Evolutionary conservation across 257 asterid species (phyloP), one percentile per base, ranked within the genome.

Genomic region (Ehretia macrophylla): DNA sequence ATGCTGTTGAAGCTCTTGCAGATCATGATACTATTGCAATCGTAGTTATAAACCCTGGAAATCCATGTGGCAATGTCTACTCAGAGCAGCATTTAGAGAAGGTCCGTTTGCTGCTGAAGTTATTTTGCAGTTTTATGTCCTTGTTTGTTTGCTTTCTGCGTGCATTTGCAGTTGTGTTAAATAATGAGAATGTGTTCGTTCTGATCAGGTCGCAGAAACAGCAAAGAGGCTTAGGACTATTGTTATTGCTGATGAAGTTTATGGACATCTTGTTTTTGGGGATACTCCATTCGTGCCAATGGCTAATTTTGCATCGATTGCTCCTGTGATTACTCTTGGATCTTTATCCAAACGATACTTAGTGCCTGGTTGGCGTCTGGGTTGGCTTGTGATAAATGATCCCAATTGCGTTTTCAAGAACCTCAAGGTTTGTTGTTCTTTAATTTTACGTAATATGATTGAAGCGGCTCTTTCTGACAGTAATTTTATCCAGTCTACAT

Each of bases 281-380:
- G 68, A 46, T 50, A 88, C 72, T 42, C 95, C 94, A 0, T 91
- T 88, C 63, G 90, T 91, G 38, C 77, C 98, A 0, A 87, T 91
- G 98, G 96, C 96, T 20, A 75, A 73, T 68, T 88, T 88, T 62
- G 95, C 94, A 58, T 69, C 83, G 0, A 13, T 82, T 50, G 81
- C 83, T 13, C 95, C 90, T 0, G 86, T 91, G 59, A 59, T 91
- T 20, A 91, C 95, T 32, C 84, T 91, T 8, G 98, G 98, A 0
- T 85, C 98, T 4, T 47, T 91, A 65, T 88, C 98, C 0, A 91
- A 91, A 75, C 79, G 98, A 78, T 91, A 95, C 95, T 55, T 91
- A 56, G 95, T 91, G 0, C 98, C 98, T 0, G 98, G 98, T 38
- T 90, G 96, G 96, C 90, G 95, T 35, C 84, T 90, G 0, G 98